Evolutionary conservation across 495 filamentous ascomycete species (phyloP).

Genomic region (Talaromyces ruber): DNA sequence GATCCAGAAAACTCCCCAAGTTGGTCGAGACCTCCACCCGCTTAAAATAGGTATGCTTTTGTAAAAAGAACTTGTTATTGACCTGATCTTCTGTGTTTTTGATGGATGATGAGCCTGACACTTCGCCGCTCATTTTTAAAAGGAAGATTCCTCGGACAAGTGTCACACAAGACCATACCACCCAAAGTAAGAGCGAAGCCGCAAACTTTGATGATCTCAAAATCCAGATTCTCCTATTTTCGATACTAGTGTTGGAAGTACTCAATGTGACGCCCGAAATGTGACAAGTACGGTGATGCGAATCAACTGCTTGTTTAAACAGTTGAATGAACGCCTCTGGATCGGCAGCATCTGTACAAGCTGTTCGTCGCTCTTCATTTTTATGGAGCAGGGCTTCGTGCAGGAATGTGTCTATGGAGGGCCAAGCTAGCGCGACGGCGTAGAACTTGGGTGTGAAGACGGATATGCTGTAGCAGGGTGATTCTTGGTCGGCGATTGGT

Average conservation of each 20-base stretch:
- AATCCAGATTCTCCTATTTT: neutral
- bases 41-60: neutral
- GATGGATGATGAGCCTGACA: neutral
- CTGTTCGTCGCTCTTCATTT: neutral
- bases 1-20: neutral
- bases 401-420: neutral
- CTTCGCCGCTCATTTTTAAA: neutral
- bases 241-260: neutral
- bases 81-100: neutral
- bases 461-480: neutral
- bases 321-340: neutral
- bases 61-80: neutral
- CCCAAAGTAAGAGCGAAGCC: neutral
- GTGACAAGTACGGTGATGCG: neutral
- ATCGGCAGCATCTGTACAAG: neutral
- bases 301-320: neutral
- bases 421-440: neutral
- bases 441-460: neutral
- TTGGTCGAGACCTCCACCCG: neutral
- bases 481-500: neutral
- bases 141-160: neutral
- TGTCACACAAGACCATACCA: neutral
- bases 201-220: neutral
- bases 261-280: neutral
- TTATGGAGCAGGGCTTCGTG: neutral